These are phyloP conservation scores for Boletus tomentosulus DNA, from an alignment of 768 basidiomycete species.

Conservation along the genomic window DNA sequence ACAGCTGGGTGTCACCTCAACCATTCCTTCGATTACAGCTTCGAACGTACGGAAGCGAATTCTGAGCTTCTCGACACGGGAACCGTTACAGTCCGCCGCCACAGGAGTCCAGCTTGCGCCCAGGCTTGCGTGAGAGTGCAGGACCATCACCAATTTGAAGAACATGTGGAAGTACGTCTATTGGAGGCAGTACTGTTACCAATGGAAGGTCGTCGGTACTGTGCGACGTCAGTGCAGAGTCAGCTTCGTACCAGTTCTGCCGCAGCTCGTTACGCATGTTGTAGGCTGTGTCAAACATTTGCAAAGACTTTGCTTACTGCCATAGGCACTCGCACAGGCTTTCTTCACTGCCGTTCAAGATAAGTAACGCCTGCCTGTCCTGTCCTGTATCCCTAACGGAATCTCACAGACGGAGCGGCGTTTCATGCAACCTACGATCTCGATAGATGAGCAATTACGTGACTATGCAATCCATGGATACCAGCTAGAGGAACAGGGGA, in stretches of 20 bases:
- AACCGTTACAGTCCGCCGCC: constrained; percentile 19
- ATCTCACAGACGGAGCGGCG: background rate
- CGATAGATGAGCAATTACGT: background rate
- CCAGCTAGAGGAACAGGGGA: no score
- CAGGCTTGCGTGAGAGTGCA: constrained; percentile 22
- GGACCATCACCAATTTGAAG: constrained; percentile 24
- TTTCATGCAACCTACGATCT: background rate
- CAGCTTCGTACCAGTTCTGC: constrained; percentile 19
- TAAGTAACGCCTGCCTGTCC: background rate
- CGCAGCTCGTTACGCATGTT: constrained; percentile 10
- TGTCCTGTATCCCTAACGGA: constrained; percentile 6
- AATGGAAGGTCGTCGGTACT: background rate
- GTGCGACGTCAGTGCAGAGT: background rate
- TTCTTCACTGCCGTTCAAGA: constrained; percentile 23
- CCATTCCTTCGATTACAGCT: constrained; percentile 18
- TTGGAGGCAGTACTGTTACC: constrained; percentile 5
- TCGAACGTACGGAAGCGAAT: constrained; percentile 20
- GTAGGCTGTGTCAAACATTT: constrained; percentile 4
- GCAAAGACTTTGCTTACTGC: constrained; percentile 5
- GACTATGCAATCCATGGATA: background rate
- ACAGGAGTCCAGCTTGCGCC: constrained; percentile 13
- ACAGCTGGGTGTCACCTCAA: constrained; percentile 22
- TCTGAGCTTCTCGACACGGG: constrained; percentile 17
- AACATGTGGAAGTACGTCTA: constrained; percentile 18
- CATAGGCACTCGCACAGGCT: constrained; percentile 20